Evolutionary conservation across 352 stramenopile species (phyloP).

Genomic region (Globisporangium mamillatum): DNA sequence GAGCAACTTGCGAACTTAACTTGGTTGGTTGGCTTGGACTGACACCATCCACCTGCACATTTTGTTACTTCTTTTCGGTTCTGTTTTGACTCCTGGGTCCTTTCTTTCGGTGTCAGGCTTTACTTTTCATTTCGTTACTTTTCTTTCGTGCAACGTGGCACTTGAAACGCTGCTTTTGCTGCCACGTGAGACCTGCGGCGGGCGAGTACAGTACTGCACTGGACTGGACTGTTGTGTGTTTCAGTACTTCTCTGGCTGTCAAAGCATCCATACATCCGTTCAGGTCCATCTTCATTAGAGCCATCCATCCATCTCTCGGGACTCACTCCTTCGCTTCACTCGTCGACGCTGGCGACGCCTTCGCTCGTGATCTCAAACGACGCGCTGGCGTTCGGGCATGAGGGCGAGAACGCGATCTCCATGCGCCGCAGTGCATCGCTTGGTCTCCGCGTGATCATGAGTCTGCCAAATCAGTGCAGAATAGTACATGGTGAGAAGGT

Average conservation of each 20-base stretch:
- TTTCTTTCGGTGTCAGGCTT: not conserved
- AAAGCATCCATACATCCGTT: not conserved
- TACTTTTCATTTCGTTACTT: not conserved
- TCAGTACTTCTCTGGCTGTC: not conserved
- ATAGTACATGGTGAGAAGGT: not conserved
- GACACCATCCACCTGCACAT: too few relatives aligned
- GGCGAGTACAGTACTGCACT: not conserved
- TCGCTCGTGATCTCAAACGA: slow-evolving; percentile 59
- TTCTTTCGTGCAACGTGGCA: slow-evolving; percentile 3
- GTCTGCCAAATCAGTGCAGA: slow-evolving; percentile 20
- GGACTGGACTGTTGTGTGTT: not conserved
- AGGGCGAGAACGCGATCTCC: slow-evolving; percentile 60
- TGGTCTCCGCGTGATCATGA: slow-evolving; percentile 44
- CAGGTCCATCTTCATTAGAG: not conserved
- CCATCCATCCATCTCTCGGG: not conserved
- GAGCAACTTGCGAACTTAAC: not conserved
- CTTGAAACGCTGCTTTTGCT: not conserved
- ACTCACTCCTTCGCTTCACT: not conserved
- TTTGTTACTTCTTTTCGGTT: too few relatives aligned
- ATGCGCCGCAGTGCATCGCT: slow-evolving; percentile 32
- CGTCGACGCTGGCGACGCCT: slow-evolving; percentile 29
- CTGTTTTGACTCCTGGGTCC: too few relatives aligned
- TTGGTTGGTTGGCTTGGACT: not conserved
- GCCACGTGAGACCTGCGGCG: not conserved
- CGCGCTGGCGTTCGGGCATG: slow-evolving; percentile 31